Percentiles rank a stretch among this genome's conserved stretches.
phyloP scores from a whole-genome alignment of 2,329 filamentous ascomycete species.

The Alternaria sp. region DNA sequence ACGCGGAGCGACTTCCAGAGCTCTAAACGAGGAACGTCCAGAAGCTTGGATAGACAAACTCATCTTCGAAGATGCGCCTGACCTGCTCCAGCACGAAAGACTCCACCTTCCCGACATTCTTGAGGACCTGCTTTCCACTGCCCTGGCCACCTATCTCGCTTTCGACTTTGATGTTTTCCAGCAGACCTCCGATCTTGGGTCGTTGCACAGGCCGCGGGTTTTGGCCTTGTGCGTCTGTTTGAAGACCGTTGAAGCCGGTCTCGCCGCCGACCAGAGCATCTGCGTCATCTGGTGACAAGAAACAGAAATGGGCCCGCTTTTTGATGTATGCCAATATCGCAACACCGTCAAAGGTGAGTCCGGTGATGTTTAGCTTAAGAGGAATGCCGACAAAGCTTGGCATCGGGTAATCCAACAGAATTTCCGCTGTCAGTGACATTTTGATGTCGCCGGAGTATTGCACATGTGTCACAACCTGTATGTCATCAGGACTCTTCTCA shows the following conservation, averaged over 20 bases:
- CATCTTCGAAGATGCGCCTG: conserved; percentile 95
- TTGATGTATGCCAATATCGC: conserved; percentile 91
- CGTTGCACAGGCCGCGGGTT: conserved; percentile 36
- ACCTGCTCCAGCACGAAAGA: conserved; percentile 97
- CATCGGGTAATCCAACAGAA: conserved; percentile 97
- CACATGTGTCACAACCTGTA: conserved; percentile 91
- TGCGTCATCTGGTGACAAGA: conserved; percentile 90
- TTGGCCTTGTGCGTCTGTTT: conserved; percentile 34
- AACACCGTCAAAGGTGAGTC: conserved; percentile 92
- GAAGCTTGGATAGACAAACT: conserved; percentile 97
- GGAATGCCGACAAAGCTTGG: conserved; percentile 97
- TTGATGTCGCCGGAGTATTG: conserved; percentile 87
- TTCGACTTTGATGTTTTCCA: conserved; percentile 94
- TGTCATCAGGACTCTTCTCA: conserved; percentile 81
- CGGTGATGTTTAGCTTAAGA: conserved; percentile 92
- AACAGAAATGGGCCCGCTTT: conserved; percentile 89
- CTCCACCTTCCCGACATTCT: conserved; percentile 99
- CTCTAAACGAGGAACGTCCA: conserved; percentile 89
- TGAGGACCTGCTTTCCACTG: conserved; percentile 89
- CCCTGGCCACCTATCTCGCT: conserved; percentile 96
- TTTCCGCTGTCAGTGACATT: conserved; percentile 90
- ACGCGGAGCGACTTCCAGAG: not conserved
- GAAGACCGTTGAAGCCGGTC: conserved; percentile 44
- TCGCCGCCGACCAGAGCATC: conserved; percentile 65
- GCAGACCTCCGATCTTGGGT: conserved; percentile 70